phyloP scores from a whole-genome alignment of 139 green algal genomes.

The Deuterostichococcus epilithicus region DNA sequence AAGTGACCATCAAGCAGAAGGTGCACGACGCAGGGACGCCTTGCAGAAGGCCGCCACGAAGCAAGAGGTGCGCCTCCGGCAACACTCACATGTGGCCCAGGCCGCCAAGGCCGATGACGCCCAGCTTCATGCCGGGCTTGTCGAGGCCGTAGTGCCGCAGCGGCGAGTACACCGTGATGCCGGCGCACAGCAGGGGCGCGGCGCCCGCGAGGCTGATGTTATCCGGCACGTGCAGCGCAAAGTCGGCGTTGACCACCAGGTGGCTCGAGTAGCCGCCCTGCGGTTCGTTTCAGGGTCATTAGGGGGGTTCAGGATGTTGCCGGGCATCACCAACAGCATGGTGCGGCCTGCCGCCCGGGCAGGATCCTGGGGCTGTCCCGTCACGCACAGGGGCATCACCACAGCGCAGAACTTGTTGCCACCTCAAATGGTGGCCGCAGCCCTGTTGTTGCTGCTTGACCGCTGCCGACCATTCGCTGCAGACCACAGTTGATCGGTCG shows the following conservation, averaged over 20 bases:
- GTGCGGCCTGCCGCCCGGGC: background rate
- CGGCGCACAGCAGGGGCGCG: conserved; percentile 24
- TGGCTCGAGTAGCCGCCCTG: conserved; percentile 16
- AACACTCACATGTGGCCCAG: conserved; percentile 38
- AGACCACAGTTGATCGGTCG: background rate
- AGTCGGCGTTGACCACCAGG: conserved; percentile 5
- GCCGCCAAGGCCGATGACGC: conserved; percentile 45
- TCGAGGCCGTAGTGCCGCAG: conserved; percentile 65
- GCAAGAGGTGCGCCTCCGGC: too few species aligned
- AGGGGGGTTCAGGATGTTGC: too few species aligned
- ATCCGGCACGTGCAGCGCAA: conserved; percentile 18
- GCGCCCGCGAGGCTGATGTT: conserved; percentile 10
- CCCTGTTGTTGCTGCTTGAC: background rate
- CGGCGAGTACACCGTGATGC: conserved; percentile 34
- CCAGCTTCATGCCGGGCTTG: conserved; percentile 27
- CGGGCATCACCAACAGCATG: conserved; percentile 1
- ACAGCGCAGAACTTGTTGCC: background rate
- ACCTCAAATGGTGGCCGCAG: too few species aligned
- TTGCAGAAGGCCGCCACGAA: too few species aligned
- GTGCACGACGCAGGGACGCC: too few species aligned
- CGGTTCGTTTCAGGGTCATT: too few species aligned
- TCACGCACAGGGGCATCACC: background rate
- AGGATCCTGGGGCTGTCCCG: background rate
- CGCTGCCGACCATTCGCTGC: background rate
- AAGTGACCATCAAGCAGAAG: too few species aligned